Evolutionary conservation across 2,329 filamentous ascomycete genomes (phyloP), one percentile per base, ranked within the genome.

Genomic region (Aciculosporium take): DNA sequence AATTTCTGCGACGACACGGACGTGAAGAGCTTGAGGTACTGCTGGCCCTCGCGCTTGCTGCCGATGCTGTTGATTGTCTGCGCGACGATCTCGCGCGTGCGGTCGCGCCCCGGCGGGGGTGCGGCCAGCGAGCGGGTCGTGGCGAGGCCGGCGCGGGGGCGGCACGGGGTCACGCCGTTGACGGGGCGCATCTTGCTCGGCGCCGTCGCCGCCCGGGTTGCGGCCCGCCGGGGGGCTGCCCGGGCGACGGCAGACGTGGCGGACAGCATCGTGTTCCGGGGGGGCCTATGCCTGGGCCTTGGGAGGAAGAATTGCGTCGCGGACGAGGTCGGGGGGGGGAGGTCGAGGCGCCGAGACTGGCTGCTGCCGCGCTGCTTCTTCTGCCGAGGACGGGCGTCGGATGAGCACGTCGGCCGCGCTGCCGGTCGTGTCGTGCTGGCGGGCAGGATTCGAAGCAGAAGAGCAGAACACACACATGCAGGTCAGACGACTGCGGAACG

Each of bases 1-100:
- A 96, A 98, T 58, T 94, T 87, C 67, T 96, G 88, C 28, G 87
- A 94, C 34, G 87, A 91, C 47, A 95, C 88, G 27, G 88, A 94
- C 52, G 83, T 91, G 71, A 98, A 98, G 61, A 96, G 87, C 51
- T 88, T 91, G 45, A 96, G 79, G 64, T 96, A 96, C 64, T 96
- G 89, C 69, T 95, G 85, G 2, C 33, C 35, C 24, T 42, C 40
- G 13, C 40, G 34, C 29, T 42, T 42, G 36, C 40, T 42, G 35
- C 40, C 35, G 40, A 42, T 42, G 35, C 40, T 42, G 29, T 38
- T 42, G 40, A 42, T 32, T 2, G 40, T 42, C 35, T 42, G 40
- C 6, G 40, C 35, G n/a, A 42, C 40, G 15, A 42, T 42, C 12
- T 42, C 40, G 7, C 40, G 34, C 18, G 29, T 38, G 34, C 40